Percentiles rank a stretch among this genome's conserved stretches.
These are phyloP conservation scores for Verticillium albo-atrum DNA, from an alignment of 2,329 filamentous ascomycete species.

Conservation along the genomic window DNA sequence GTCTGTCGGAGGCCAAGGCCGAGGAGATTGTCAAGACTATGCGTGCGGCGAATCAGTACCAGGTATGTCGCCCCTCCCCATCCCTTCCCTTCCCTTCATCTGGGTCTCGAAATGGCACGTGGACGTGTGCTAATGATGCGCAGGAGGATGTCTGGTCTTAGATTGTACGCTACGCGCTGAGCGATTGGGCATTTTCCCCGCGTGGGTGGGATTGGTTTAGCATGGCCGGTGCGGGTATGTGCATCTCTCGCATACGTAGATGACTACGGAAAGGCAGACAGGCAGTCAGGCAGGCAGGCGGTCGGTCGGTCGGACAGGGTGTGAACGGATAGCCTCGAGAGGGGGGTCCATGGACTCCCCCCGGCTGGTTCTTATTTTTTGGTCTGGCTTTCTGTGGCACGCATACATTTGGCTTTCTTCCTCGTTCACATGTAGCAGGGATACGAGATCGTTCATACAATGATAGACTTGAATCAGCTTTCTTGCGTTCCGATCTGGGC, in stretches of 20 bases:
- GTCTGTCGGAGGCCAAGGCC: constrained; percentile 77
- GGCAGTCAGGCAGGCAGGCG: background rate
- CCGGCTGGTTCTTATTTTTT: background rate
- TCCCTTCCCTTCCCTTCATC: background rate
- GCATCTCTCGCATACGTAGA: background rate
- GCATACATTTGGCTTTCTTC: background rate
- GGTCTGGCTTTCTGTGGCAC: background rate
- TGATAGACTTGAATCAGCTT: background rate
- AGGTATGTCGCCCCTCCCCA: constrained; percentile 51
- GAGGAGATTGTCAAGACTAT: constrained; percentile 98
- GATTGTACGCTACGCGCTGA: constrained; percentile 12
- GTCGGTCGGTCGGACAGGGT: background rate
- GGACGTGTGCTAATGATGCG: constrained; percentile 23
- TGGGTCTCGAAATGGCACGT: background rate
- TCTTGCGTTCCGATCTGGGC: background rate
- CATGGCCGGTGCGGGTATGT: background rate
- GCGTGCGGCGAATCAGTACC: constrained; percentile 92
- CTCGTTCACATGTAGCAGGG: background rate
- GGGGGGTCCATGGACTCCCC: background rate
- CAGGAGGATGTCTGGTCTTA: constrained; percentile 72
- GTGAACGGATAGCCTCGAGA: no score
- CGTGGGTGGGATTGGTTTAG: background rate
- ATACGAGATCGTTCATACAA: background rate
- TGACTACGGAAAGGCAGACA: background rate
- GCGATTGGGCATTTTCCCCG: background rate